Percentiles rank a stretch among this genome's conserved stretches.
phyloP scores from a whole-genome alignment of 306 rosid genomes.

The Prunus salicina region DNA sequence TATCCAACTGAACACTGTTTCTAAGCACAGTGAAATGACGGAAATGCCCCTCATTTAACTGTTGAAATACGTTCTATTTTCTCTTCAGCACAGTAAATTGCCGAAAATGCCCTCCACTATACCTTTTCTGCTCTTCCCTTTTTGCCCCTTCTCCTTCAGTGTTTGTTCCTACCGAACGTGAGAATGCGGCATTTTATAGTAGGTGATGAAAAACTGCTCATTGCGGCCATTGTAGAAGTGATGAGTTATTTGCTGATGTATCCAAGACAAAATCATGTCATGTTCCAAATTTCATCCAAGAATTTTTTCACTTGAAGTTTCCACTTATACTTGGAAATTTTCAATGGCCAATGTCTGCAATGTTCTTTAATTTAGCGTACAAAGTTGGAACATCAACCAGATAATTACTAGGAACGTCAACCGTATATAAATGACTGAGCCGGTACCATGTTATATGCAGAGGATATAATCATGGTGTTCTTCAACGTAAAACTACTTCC shows the following conservation, averaged over 20 bases:
- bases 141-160: too few species aligned
- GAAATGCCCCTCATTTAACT: too few species aligned
- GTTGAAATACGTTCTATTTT: too few species aligned
- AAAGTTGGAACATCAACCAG: not conserved
- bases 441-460: not conserved
- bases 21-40: too few species aligned
- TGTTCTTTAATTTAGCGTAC: not conserved
- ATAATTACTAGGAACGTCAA: not conserved
- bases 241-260: not conserved
- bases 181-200: not conserved
- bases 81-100: too few species aligned
- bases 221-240: not conserved
- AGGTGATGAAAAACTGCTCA: not conserved
- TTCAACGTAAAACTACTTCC: not conserved
- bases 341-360: not conserved
- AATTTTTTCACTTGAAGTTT: not conserved
- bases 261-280: not conserved
- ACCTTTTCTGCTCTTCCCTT: too few species aligned
- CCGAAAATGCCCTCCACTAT: too few species aligned
- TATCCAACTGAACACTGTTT: too few species aligned
- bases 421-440: not conserved
- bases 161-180: too few species aligned
- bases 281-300: not conserved
- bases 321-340: not conserved
- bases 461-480: not conserved